Percentiles rank a stretch among this genome's conserved stretches.
These are phyloP conservation scores for peach (Prunus persica) DNA, from an alignment of 306 rosid genomes.

Conservation along the genomic window Prunus_persica_NCBIv2 NC_034009.1:43560501-43561000, in stretches of 20 bases:
- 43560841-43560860: conserved; percentile 90
- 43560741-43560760: background rate
- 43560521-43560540: background rate
- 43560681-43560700: conserved; percentile 72
- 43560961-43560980: background rate
- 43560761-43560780: background rate
- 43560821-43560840: conserved; percentile 92
- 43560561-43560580: conserved; percentile 4
- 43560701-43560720: conserved; percentile 46
- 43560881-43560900: conserved; percentile 91
- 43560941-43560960: conserved; percentile 62
- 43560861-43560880: conserved; percentile 92
- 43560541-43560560: background rate
- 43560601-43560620: conserved; percentile 95
- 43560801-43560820: conserved; percentile 98
- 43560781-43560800: conserved; percentile 53
- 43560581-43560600: conserved; percentile 14
- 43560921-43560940: conserved; percentile 87
- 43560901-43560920: conserved; percentile 90
- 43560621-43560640: conserved; percentile 95
- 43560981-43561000: background rate
- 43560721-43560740: conserved; percentile 6
- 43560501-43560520: conserved; percentile 2
- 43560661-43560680: conserved; percentile 92
- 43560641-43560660: conserved; percentile 85